Evolutionary conservation across 2,329 filamentous ascomycete genomes (phyloP).

Genomic region (Colletotrichum sp.): DNA sequence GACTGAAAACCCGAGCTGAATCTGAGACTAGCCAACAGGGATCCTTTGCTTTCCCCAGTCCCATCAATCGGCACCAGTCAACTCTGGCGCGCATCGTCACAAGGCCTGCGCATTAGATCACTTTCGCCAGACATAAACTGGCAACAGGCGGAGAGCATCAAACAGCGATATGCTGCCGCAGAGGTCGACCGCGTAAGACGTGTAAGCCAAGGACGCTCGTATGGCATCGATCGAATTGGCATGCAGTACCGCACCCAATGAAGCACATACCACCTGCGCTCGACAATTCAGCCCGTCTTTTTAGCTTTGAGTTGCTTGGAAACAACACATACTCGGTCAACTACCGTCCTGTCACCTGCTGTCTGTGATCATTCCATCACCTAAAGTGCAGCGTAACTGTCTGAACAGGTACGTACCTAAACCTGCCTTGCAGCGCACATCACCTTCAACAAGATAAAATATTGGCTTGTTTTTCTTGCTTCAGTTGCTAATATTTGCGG

Average conservation of each 20-base stretch:
- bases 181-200: background rate
- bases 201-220: background rate
- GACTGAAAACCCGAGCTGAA: constrained; percentile 16
- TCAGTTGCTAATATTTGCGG: background rate
- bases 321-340: constrained; percentile 1
- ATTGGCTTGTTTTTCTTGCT: background rate
- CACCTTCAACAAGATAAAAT: background rate
- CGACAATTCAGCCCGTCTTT: background rate
- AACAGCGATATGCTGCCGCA: background rate
- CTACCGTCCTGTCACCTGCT: background rate
- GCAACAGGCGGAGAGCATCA: background rate
- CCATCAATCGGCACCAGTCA: background rate
- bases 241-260: background rate
- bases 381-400: background rate
- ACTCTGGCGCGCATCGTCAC: background rate
- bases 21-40: constrained; percentile 15
- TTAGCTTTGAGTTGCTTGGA: background rate
- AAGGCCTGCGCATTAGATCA: background rate
- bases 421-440: background rate
- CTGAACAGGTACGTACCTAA: background rate
- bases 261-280: background rate
- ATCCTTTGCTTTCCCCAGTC: background rate
- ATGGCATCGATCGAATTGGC: background rate
- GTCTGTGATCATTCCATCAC: background rate
- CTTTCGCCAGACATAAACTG: background rate